Conservation (phyloP, 164 flowering plant species). For the Dillenia turbinata region DNA sequence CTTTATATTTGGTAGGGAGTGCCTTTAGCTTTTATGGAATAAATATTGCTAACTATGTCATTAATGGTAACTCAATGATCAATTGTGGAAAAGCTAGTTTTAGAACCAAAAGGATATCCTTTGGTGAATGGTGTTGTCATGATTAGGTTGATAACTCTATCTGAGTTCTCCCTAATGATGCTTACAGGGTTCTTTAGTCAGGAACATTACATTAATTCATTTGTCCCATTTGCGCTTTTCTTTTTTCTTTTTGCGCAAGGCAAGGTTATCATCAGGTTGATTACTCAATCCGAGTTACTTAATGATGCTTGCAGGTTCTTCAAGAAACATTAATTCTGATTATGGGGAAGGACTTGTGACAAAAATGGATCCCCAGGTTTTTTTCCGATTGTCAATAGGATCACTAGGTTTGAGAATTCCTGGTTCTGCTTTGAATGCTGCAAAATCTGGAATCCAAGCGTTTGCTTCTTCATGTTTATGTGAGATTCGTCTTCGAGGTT, state of each 20-base stretch:
- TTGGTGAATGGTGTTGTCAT: constrained; percentile 1
- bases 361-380: constrained; percentile 80
- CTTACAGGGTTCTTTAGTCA: background rate
- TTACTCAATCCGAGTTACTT: constrained; percentile 1
- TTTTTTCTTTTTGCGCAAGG: background rate
- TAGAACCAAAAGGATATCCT: background rate
- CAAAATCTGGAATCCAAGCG: constrained; percentile 30
- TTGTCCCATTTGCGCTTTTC: background rate
- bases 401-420: constrained; percentile 72
- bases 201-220: background rate
- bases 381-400: constrained; percentile 71
- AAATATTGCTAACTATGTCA: too few species aligned
- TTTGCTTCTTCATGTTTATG: constrained; percentile 56
- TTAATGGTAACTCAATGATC: too few species aligned
- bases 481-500: constrained; percentile 80
- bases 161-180: background rate
- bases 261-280: constrained; percentile 16
- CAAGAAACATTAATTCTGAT: constrained; percentile 2
- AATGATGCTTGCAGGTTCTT: too few species aligned
- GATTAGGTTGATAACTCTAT: constrained; percentile 15
- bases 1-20: too few species aligned
- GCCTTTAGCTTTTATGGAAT: too few species aligned
- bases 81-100: too few species aligned
- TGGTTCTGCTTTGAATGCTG: constrained; percentile 27
- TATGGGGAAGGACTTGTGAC: constrained; percentile 41